Evolutionary conservation across 106 monocot genomes (phyloP).

Genomic region (Hemerocallis citrina): DNA sequence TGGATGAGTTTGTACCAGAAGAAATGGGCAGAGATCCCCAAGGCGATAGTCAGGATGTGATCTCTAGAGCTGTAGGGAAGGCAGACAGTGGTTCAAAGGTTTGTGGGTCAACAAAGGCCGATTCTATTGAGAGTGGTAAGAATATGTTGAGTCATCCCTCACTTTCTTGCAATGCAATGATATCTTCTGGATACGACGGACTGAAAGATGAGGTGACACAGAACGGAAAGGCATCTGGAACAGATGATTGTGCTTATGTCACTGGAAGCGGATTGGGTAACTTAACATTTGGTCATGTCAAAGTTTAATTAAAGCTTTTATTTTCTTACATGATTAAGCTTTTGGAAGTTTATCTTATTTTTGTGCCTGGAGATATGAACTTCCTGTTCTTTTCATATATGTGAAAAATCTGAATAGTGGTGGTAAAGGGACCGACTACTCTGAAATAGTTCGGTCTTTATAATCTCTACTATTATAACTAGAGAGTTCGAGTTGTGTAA

Average conservation of each 20-base stretch:
- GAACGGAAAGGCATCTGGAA: slow-evolving; percentile 34
- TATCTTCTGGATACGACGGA: slow-evolving; percentile 53
- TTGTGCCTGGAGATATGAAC: not conserved
- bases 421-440: no score
- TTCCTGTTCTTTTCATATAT: not conserved
- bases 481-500: no score
- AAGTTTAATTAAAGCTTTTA: not conserved
- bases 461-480: no score
- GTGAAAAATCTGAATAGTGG: no score
- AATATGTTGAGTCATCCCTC: slow-evolving; percentile 79
- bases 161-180: slow-evolving; percentile 91
- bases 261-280: slow-evolving; percentile 52
- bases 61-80: slow-evolving; percentile 64
- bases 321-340: no score
- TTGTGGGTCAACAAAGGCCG: slow-evolving; percentile 77
- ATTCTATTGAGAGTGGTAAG: slow-evolving; percentile 86
- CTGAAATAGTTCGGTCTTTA: no score
- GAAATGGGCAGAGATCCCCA: slow-evolving; percentile 67
- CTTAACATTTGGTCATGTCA: not conserved
- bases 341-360: no score
- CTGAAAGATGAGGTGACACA: slow-evolving; percentile 87
- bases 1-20: slow-evolving; percentile 86
- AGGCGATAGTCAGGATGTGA: slow-evolving; percentile 93
- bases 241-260: slow-evolving; percentile 51
- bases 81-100: slow-evolving; percentile 97